Evolutionary conservation across 2,329 filamentous ascomycete genomes (phyloP).

Genomic region (Trichophyton schoenleinii): DNA sequence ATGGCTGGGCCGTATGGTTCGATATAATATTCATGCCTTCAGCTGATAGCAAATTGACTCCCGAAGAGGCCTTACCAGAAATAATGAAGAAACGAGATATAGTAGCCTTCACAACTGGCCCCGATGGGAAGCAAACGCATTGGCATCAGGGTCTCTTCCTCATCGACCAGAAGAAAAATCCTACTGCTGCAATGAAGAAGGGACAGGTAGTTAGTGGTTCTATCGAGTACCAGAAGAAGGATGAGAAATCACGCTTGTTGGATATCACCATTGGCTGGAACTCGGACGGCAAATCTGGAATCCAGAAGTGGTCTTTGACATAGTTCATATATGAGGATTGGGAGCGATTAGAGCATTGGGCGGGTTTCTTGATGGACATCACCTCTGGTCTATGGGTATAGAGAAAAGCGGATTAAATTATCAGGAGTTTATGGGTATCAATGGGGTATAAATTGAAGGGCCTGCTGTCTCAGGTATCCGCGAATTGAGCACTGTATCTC

Average conservation of each 20-base stretch:
- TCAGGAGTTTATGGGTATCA: background rate
- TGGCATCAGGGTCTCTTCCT: constrained; percentile 79
- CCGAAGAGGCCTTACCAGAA: constrained; percentile 44
- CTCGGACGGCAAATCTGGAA: constrained; percentile 26
- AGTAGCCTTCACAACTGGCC: constrained; percentile 81
- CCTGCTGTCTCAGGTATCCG: background rate
- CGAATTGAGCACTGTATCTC: constrained; percentile 11
- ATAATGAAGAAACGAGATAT: constrained; percentile 51
- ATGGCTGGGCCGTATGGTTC: constrained; percentile 87
- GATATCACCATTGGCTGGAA: constrained; percentile 54
- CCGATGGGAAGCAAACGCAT: constrained; percentile 63
- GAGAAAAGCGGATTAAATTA: background rate
- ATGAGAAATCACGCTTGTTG: constrained; percentile 57
- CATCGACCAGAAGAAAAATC: constrained; percentile 45
- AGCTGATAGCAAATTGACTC: constrained; percentile 36
- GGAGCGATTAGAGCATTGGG: background rate
- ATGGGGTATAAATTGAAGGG: background rate
- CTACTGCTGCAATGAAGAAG: constrained; percentile 37
- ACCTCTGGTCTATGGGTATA: background rate
- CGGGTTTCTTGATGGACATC: background rate
- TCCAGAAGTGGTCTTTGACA: constrained; percentile 31
- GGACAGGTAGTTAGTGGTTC: constrained; percentile 52
- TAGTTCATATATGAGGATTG: constrained; percentile 11
- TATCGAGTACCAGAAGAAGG: constrained; percentile 57
- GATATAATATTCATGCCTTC: constrained; percentile 77